Evolutionary conservation across 2,329 filamentous ascomycete species (phyloP), one percentile per base, ranked within the genome.

Genomic region (Drechslera avenae): DNA sequence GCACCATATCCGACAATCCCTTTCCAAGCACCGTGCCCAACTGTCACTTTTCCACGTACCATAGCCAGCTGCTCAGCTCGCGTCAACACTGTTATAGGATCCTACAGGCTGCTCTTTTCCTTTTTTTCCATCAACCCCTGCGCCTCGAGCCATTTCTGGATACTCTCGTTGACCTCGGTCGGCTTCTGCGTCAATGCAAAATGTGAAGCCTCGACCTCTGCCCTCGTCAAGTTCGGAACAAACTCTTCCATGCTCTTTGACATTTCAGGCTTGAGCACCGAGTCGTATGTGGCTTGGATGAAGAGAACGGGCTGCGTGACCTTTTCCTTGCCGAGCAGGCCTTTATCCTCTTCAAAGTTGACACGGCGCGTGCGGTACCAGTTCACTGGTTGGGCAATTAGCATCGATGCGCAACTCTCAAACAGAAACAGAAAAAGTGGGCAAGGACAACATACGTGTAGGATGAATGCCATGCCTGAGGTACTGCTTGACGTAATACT

Each of bases 111-210:
- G 54, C 75, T 75, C 60, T 74, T 76, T 18, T 12, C 26, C 23
- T 51, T 46, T 36, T 47, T 42, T 2, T 13, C 39, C 21, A 52
- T 73, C 60, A 79, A 78, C 2, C 78, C 80, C 35, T 86, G 79
- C 13, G 74, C 75, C 51, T 82, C 79, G 53, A 95, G 60, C 83
- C 91, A 96, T 50, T 81, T 78, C 48, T 77, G 79, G 60, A 96
- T 79, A 53, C 86, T 76, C 41, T 68, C 71, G 72, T 97, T 97
- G 3, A 90, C 83, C 62, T 87, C 83, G 17, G 80, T 82, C 0
- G 87, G 81, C 57, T 83, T 83, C 78, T 96, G 84, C 78, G 85
- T 86, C 68, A 96, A 75, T 37, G 87, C 89, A 93, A 93, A 97
- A 74, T 97, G 94, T 14, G 81, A 78, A 0, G 87, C 81, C 30